Evolutionary conservation across 202 grass and related monocot genomes (phyloP).

Genomic region (Panicum virgatum): DNA sequence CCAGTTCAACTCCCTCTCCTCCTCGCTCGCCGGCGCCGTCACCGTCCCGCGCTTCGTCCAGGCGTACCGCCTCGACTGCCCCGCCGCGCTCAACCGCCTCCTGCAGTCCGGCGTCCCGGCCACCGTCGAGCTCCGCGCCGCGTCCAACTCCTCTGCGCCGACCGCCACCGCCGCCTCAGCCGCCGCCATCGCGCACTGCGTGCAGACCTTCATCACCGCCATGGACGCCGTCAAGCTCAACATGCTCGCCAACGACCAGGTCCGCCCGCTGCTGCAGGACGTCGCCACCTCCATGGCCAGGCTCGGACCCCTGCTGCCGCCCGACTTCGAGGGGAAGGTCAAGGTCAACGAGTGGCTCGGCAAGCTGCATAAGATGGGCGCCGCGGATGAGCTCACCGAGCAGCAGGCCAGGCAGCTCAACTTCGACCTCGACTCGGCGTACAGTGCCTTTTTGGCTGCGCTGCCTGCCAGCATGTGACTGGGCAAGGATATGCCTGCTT

Average conservation of each 20-base stretch:
- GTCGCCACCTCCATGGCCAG: slow-evolving; percentile 80
- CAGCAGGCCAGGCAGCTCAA: slow-evolving; percentile 92
- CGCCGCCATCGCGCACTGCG: slow-evolving; percentile 74
- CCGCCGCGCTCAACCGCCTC: slow-evolving; percentile 81
- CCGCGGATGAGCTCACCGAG: slow-evolving; percentile 85
- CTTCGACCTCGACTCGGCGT: slow-evolving; percentile 90
- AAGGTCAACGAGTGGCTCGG: slow-evolving; percentile 88
- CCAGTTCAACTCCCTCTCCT: slow-evolving; percentile 87
- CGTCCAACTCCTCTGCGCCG: slow-evolving; percentile 43
- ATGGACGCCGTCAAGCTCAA: slow-evolving; percentile 98
- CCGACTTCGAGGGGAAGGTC: slow-evolving; percentile 88
- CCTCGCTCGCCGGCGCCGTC: slow-evolving; percentile 68
- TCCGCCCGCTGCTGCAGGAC: slow-evolving; percentile 83
- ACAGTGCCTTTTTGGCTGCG: slow-evolving; percentile 84
- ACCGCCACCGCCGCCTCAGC: slow-evolving; percentile 50
- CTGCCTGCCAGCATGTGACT: slow-evolving; percentile 61
- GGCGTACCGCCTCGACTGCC: slow-evolving; percentile 86
- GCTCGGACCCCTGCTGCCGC: slow-evolving; percentile 63
- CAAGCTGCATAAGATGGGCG: slow-evolving; percentile 86
- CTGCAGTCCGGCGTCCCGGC: slow-evolving; percentile 84
- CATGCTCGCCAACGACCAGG: slow-evolving; percentile 95
- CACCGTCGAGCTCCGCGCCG: slow-evolving; percentile 88
- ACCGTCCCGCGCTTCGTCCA: slow-evolving; percentile 77
- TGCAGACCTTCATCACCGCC: slow-evolving; percentile 93
- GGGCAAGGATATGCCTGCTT: neutral